Percentiles rank a stretch among this genome's conserved stretches.
Evolutionary conservation across 305 asterid species (phyloP).

Genomic region (Stenogyne calaminthoides): DNA sequence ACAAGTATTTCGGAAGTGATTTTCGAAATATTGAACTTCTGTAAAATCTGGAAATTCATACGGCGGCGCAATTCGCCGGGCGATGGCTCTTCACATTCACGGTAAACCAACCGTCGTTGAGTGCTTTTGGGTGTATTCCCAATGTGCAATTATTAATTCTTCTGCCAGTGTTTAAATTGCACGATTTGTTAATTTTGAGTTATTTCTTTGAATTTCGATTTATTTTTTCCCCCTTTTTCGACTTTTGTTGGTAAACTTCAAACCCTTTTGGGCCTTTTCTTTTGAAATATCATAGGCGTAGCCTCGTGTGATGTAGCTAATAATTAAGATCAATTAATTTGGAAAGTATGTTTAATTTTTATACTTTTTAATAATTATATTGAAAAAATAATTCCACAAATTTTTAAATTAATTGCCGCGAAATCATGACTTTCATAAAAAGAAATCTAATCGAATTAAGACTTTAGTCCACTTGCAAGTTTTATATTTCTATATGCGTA

Average conservation of each 20-base stretch:
- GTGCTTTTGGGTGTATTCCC: slow-evolving; percentile 29
- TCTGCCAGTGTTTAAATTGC: slow-evolving; percentile 13
- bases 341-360: too few species aligned
- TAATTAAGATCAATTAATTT: too few species aligned
- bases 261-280: background rate
- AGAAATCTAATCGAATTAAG: background rate
- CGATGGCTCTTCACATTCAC: slow-evolving; percentile 31
- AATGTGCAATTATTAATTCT: slow-evolving; percentile 21
- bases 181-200: background rate
- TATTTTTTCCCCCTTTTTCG: background rate
- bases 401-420: too few species aligned
- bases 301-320: too few species aligned
- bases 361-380: too few species aligned
- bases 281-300: too few species aligned
- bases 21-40: slow-evolving; percentile 24
- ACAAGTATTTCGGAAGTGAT: slow-evolving; percentile 13
- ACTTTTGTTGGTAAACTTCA: background rate
- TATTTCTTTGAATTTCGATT: background rate
- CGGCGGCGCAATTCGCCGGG: slow-evolving; percentile 42
- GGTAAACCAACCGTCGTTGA: slow-evolving; percentile 36
- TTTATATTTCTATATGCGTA: background rate
- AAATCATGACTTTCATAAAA: too few species aligned
- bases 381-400: too few species aligned
- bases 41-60: background rate
- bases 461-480: slow-evolving; percentile 4